Percentiles rank a stretch among this genome's conserved stretches.
Conservation (phyloP, 106 monocot genomes). For the Dioscorea zingiberensis region DNA sequence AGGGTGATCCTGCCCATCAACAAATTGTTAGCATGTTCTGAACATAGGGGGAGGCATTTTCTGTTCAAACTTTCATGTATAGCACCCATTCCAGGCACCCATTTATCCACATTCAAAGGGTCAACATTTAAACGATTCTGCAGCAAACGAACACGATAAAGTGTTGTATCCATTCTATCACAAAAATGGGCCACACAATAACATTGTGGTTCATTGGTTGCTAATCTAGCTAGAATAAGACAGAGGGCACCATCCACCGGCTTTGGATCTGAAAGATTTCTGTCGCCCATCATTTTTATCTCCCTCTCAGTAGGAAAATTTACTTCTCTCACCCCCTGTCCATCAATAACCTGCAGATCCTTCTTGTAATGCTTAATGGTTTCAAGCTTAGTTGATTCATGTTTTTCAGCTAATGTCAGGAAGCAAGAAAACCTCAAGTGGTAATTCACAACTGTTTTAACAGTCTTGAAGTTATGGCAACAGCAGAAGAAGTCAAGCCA, state of each 20-base stretch:
- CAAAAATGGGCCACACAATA: conserved; percentile 90
- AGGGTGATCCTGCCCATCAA: conserved; percentile 72
- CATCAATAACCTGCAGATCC: conserved; percentile 57
- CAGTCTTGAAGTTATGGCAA: conserved; percentile 78
- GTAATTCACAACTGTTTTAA: conserved; percentile 83
- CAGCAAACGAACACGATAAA: conserved; percentile 77
- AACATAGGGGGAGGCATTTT: conserved; percentile 78
- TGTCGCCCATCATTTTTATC: conserved; percentile 87
- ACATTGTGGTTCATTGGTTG: conserved; percentile 24
- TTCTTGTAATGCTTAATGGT: conserved; percentile 88
- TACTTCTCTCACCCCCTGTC: conserved; percentile 38
- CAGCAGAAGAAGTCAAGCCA: conserved; percentile 96
- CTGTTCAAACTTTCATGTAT: conserved; percentile 89
- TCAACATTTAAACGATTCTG: conserved; percentile 92
- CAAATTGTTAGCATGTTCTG: conserved; percentile 70
- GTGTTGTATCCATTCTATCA: conserved; percentile 35
- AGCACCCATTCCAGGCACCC: conserved; percentile 79
- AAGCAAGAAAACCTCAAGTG: conserved; percentile 96
- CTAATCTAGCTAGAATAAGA: conserved; percentile 68
- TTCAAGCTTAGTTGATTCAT: conserved; percentile 73
- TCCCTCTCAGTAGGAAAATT: conserved; percentile 82
- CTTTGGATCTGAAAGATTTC: conserved; percentile 66
- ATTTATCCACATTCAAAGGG: conserved; percentile 73
- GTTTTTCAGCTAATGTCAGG: conserved; percentile 90
- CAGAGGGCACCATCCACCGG: conserved; percentile 86